A percentile compares a stretch with the other conserved stretches of the same genome.
These are phyloP conservation scores for Suillus occidentalis DNA, from an alignment of 768 basidiomycete genomes.

Conservation along the genomic window DNA sequence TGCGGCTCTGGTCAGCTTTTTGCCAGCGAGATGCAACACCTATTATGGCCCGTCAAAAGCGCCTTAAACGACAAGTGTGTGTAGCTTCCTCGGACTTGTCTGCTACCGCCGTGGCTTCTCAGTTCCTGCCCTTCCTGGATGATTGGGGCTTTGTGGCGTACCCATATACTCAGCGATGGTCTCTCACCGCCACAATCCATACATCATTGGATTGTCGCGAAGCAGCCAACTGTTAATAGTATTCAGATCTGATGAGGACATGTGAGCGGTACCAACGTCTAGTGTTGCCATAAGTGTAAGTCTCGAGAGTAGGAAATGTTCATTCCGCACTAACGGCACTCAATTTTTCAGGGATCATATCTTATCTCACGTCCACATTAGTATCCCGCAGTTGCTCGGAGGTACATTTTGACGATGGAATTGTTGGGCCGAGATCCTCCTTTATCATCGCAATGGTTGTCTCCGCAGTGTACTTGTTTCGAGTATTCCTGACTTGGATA, in stretches of 20 bases:
- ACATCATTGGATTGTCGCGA: constrained; percentile 5
- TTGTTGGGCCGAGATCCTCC: constrained; percentile 17
- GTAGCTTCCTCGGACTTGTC: constrained; percentile 36
- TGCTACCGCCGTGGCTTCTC: constrained; percentile 35
- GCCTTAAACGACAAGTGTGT: constrained; percentile 8
- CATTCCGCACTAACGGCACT: constrained; percentile 1
- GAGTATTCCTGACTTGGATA: constrained; percentile 7
- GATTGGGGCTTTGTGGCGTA: constrained; percentile 31
- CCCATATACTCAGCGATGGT: constrained; percentile 15
- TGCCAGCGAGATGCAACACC: not conserved
- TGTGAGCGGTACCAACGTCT: not conserved
- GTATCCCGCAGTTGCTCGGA: not conserved
- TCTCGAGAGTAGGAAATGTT: not conserved
- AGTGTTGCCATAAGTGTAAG: not conserved
- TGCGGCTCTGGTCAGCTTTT: not conserved
- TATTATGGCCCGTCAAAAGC: constrained; percentile 1
- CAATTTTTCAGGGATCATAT: not conserved
- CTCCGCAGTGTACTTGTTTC: constrained; percentile 12
- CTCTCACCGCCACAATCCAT: constrained; percentile 19
- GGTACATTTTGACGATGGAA: constrained; percentile 13
- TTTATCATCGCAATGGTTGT: constrained; percentile 13
- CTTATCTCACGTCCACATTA: constrained; percentile 6
- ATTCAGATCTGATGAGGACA: not conserved
- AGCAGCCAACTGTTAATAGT: not conserved
- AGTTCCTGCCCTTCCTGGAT: constrained; percentile 18